Evolutionary conservation across 768 basidiomycete genomes (phyloP).

Genomic region (Suillus cothurnatus): DNA sequence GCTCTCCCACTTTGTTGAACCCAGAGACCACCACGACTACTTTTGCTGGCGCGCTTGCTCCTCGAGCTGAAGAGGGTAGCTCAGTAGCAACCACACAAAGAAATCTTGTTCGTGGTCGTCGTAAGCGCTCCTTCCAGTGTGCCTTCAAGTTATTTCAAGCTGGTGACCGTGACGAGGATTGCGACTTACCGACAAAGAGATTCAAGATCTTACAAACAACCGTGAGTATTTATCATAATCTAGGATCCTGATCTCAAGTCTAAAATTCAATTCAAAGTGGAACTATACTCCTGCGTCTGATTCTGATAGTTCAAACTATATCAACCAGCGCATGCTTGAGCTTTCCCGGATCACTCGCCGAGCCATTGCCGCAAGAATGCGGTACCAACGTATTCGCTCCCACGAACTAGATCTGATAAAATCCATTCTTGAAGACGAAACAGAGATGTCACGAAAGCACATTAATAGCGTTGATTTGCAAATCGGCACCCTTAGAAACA

Average conservation of each 20-base stretch:
- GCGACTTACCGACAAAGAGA: background rate
- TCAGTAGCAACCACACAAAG: too few relatives aligned
- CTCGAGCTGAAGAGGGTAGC: too few relatives aligned
- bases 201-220: background rate
- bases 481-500: background rate
- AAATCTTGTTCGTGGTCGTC: too few relatives aligned
- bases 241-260: too few relatives aligned
- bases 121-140: conserved; percentile 39
- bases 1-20: too few relatives aligned
- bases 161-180: background rate
- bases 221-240: background rate
- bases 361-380: background rate
- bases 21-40: too few relatives aligned
- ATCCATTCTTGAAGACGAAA: background rate
- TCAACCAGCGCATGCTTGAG: background rate
- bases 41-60: too few relatives aligned
- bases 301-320: background rate
- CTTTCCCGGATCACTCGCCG: background rate
- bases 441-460: background rate
- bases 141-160: background rate
- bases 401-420: background rate
- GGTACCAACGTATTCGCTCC: background rate
- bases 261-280: background rate
- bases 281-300: background rate
- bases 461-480: background rate